phyloP scores from a whole-genome alignment of 2,329 filamentous ascomycete genomes.

The Colletotrichum liaoningense region DNA sequence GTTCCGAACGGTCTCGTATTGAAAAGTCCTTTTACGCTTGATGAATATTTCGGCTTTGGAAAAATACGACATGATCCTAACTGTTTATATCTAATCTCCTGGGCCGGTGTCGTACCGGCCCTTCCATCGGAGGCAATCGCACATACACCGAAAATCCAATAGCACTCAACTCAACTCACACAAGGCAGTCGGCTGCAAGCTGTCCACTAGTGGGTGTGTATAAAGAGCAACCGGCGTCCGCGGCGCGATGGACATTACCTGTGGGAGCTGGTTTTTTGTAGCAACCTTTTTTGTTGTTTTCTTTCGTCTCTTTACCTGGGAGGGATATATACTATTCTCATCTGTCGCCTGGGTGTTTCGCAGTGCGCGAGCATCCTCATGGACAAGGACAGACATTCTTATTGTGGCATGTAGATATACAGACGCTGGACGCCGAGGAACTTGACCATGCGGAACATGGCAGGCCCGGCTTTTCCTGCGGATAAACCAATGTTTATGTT shows the following conservation, averaged over 20 bases:
- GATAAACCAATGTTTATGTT: conserved; percentile 5
- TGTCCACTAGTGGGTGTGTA: conserved; percentile 21
- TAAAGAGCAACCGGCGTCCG: conserved; percentile 34
- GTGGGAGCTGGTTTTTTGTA: conserved; percentile 30
- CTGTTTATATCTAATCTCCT: conserved; percentile 37
- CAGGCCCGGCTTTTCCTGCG: neutral
- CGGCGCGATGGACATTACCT: conserved; percentile 31
- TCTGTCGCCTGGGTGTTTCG: conserved; percentile 14
- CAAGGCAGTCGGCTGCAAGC: neutral
- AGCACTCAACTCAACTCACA: conserved; percentile 1
- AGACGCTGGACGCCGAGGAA: neutral
- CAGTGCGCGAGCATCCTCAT: conserved; percentile 27
- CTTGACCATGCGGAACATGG: conserved; percentile 7
- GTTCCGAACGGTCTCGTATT: neutral
- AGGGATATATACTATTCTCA: neutral
- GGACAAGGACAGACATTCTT: neutral
- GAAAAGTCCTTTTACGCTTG: conserved; percentile 23
- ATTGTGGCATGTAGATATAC: conserved; percentile 15
- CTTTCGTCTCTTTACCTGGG: neutral
- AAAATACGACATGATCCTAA: conserved; percentile 36
- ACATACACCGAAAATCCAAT: conserved; percentile 10
- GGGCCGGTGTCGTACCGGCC: conserved; percentile 4
- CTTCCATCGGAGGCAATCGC: conserved; percentile 23
- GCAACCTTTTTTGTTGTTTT: conserved; percentile 2
- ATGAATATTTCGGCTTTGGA: conserved; percentile 31